phyloP scores from a whole-genome alignment of 2,329 filamentous ascomycete genomes.

The Botrytis hyacinthi region DNA sequence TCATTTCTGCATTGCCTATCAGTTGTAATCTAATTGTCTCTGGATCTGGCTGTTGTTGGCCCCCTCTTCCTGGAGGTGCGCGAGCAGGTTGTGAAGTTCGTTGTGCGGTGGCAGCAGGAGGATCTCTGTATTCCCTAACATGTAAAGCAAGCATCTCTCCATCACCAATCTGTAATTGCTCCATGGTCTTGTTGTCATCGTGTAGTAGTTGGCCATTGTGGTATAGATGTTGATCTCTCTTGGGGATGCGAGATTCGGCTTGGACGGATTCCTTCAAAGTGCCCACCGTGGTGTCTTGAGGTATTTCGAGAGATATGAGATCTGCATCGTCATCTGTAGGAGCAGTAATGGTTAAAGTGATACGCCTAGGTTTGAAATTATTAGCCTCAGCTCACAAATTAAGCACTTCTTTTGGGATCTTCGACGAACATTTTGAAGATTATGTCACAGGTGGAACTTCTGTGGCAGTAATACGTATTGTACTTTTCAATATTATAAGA shows the following conservation, averaged over 20 bases:
- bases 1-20: slow-evolving; percentile 71
- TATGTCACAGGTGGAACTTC: not conserved
- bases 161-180: slow-evolving; percentile 76
- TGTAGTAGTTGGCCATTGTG: slow-evolving; percentile 81
- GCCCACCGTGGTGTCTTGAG: slow-evolving; percentile 76
- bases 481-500: not conserved
- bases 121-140: slow-evolving; percentile 59
- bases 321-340: slow-evolving; percentile 62
- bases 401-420: not conserved
- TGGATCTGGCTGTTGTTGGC: slow-evolving; percentile 56
- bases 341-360: slow-evolving; percentile 82
- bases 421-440: slow-evolving; percentile 15
- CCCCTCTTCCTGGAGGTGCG: slow-evolving; percentile 39
- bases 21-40: slow-evolving; percentile 83
- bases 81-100: slow-evolving; percentile 33
- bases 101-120: slow-evolving; percentile 42
- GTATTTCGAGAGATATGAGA: slow-evolving; percentile 78
- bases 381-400: slow-evolving; percentile 14
- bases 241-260: slow-evolving; percentile 73
- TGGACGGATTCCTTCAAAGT: slow-evolving; percentile 86
- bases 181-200: slow-evolving; percentile 76
- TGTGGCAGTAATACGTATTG: not conserved
- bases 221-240: slow-evolving; percentile 77
- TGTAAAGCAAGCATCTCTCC: slow-evolving; percentile 92
- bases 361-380: slow-evolving; percentile 58